Evolutionary conservation across 345 rosid genomes (phyloP), one percentile per base, ranked within the genome.

Genomic region (Syzygium jambos): DNA sequence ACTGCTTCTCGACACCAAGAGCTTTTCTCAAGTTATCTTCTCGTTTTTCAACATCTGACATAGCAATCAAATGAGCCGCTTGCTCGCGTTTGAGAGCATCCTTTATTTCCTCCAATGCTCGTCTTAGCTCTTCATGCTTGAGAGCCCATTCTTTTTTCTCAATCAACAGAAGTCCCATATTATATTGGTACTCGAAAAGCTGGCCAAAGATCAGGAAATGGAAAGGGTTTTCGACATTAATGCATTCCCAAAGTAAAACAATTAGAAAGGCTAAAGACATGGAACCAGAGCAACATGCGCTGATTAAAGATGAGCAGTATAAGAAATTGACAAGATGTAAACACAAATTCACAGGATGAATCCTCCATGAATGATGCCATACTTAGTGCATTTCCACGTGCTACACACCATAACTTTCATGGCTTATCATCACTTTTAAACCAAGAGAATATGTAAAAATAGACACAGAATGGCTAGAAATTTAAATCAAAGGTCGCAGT

Each of bases 151-250:
- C 98, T 90, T 93, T 95, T 89, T 98, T 93, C 94, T 98, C 99
- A 52, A 98, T 92, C 91, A 98, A 91, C 85, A 98, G 96, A 89
- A 98, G 96, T 52, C 99, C 99, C 98, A 98, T 93, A 86, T 93
- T 96, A 90, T 96, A 96, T 85, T 97, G 99, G 89, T 97, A 97
- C 21, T 96, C 98, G 61, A 95, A 98, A 68, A 98, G 97, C 99
- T 98, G 95, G 21, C 87, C 46, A 88, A 52, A 86, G 51, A 87
- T 15, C 56, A 86, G 85, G 30, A 63, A 59, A 83, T 53, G 63
- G 49, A 73, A 73, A 73, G 80, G 46, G 49, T 73, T 73, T 46
- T 34, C 80, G 19, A 73, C 49, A 73, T 73, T 19, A 85, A 86
- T 89, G 52, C 82, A 86, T n/a, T 38, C 41, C n/a, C 38, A 78